These are phyloP conservation scores for Dioszegia hungarica DNA, from an alignment of 768 basidiomycete species.

Conservation along the genomic window DNA sequence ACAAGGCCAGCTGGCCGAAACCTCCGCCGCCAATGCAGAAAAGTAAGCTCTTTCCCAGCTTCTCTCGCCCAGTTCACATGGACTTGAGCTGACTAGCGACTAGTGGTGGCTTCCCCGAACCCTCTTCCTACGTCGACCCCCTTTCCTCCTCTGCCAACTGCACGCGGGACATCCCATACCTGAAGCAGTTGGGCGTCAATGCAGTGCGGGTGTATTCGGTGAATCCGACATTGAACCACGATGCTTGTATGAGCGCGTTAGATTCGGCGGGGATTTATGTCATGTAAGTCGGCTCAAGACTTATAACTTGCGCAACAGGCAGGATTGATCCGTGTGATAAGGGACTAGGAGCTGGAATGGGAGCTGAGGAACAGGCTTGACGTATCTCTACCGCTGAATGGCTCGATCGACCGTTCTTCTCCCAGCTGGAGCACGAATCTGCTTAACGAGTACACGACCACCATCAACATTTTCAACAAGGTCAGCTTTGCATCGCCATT, in stretches of 20 bases:
- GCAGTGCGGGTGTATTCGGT: conserved; percentile 82
- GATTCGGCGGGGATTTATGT: conserved; percentile 78
- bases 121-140: conserved; percentile 74
- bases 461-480: conserved; percentile 66
- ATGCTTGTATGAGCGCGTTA: conserved; percentile 74
- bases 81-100: no score
- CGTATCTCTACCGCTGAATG: conserved; percentile 75
- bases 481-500: conserved; percentile 7
- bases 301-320: no score
- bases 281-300: conserved; percentile 61
- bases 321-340: no score
- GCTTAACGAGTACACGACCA: conserved; percentile 69
- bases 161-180: conserved; percentile 69
- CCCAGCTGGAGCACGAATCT: conserved; percentile 79
- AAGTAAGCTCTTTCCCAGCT: no score
- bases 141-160: conserved; percentile 65
- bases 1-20: conserved; percentile 34
- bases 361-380: conserved; percentile 64
- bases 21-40: conserved; percentile 33
- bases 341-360: no score
- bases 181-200: conserved; percentile 73
- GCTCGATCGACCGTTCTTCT: conserved; percentile 61
- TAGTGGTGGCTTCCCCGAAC: conserved; percentile 52
- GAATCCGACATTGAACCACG: conserved; percentile 74
- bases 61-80: no score